Evolutionary conservation across 331 rosid species (phyloP).

Genomic region (Quercus phellos): DNA sequence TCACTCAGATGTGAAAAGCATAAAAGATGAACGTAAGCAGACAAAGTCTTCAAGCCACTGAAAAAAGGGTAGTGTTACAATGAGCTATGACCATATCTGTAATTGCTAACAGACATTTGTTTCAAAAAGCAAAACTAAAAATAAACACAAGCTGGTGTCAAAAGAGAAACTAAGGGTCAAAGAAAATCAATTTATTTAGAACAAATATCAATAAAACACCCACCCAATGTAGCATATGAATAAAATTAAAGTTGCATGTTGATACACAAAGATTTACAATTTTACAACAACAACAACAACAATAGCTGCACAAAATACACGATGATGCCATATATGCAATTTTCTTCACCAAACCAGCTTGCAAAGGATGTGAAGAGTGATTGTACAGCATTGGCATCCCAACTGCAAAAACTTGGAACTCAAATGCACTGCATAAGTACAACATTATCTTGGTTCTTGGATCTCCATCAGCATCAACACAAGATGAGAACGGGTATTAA

Average conservation of each 20-base stretch:
- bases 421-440: not conserved
- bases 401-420: constrained; percentile 18
- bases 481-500: not conserved
- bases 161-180: not conserved
- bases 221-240: not conserved
- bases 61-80: too few species aligned
- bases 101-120: not conserved
- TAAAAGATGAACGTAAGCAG: not conserved
- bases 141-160: not conserved
- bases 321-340: not conserved
- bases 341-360: constrained; percentile 10
- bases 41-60: not conserved
- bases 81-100: too few species aligned
- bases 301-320: not conserved
- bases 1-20: not conserved
- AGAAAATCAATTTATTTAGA: not conserved
- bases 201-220: not conserved
- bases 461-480: constrained; percentile 16
- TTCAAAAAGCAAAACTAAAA: not conserved
- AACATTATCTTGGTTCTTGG: constrained; percentile 10
- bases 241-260: not conserved
- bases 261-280: not conserved
- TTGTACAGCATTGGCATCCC: constrained; percentile 16
- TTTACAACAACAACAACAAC: constrained; percentile 12
- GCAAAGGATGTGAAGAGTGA: not conserved